Evolutionary conservation across 495 filamentous ascomycete genomes (phyloP).

Genomic region (Penicillium dipodomyicola): DNA sequence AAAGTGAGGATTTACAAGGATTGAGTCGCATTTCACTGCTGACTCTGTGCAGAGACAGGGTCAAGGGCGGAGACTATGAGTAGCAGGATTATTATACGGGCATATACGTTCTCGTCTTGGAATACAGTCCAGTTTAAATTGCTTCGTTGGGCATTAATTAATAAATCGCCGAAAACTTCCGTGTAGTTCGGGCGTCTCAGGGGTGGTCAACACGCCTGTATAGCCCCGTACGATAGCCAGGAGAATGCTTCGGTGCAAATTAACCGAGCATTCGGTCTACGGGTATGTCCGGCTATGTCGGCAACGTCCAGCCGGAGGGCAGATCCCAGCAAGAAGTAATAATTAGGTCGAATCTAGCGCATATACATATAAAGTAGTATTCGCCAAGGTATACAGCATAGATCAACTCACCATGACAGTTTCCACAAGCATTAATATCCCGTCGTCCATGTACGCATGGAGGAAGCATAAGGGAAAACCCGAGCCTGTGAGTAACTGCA

Average conservation of each 20-base stretch:
- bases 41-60: constrained; percentile 2
- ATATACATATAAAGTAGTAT: neutral
- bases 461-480: constrained; percentile 25
- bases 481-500: constrained; percentile 6
- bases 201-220: neutral
- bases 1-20: constrained; percentile 5
- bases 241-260: neutral
- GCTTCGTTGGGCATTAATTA: neutral
- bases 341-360: neutral
- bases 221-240: neutral
- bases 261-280: too few species aligned
- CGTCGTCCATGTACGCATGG: constrained; percentile 22
- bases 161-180: too few species aligned
- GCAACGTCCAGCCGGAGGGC: neutral
- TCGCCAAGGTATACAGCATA: neutral
- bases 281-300: neutral
- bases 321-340: neutral
- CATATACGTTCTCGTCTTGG: too few species aligned
- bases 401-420: neutral
- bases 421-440: neutral
- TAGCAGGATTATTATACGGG: neutral
- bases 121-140: neutral
- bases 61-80: neutral
- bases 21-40: neutral
- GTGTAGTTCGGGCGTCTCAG: too few species aligned